Evolutionary conservation across 306 rosid genomes (phyloP).

Genomic region (Pyrus bretschneideri): DNA sequence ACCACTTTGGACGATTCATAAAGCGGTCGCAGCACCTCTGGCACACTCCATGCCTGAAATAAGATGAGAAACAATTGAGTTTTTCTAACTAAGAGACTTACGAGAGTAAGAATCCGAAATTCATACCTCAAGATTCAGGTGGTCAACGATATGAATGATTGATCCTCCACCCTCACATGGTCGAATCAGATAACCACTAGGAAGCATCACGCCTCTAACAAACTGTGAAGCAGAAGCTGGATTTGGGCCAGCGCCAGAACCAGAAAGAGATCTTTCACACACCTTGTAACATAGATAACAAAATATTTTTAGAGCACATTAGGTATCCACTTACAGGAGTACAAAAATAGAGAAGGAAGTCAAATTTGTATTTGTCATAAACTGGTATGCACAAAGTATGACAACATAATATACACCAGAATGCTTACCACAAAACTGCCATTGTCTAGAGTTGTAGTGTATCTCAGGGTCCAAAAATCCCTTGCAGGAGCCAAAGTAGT

Average conservation of each 20-base stretch:
- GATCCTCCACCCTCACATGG: conserved; percentile 99
- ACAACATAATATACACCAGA: neutral
- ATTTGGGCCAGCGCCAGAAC: conserved; percentile 85
- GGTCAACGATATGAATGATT: conserved; percentile 93
- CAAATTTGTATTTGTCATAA: neutral
- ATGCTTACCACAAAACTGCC: conserved; percentile 88
- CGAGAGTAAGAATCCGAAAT: neutral
- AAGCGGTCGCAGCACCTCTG: conserved; percentile 93
- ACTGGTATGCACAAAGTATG: neutral
- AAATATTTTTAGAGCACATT: neutral
- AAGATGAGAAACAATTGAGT: conserved; percentile 8
- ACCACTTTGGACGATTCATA: conserved; percentile 89
- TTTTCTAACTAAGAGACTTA: neutral
- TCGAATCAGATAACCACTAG: conserved; percentile 92
- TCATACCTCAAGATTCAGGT: conserved; percentile 85
- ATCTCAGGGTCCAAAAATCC: conserved; percentile 98
- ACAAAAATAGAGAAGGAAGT: too few species aligned
- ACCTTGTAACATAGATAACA: conserved; percentile 36
- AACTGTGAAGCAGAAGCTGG: conserved; percentile 71
- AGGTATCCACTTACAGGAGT: neutral
- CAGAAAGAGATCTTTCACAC: conserved; percentile 95
- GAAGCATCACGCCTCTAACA: conserved; percentile 82
- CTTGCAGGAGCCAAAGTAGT: conserved; percentile 95
- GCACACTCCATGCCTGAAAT: conserved; percentile 88
- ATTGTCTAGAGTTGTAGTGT: conserved; percentile 73